phyloP scores from a whole-genome alignment of 148 eudicot genomes.

The Nepenthes gracilis region DNA sequence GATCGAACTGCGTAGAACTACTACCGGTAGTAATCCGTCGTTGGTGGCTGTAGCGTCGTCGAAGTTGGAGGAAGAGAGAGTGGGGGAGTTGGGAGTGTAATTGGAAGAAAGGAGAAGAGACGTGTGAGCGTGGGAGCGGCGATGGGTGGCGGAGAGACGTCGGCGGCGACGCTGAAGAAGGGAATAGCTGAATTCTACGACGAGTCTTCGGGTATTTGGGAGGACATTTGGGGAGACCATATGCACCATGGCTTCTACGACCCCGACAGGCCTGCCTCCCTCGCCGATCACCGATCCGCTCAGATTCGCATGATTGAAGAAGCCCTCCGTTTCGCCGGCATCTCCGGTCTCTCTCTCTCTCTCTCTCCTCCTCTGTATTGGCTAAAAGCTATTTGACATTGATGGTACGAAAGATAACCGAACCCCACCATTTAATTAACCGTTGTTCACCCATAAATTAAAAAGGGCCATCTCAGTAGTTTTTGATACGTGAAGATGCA shows the following conservation, averaged over 20 bases:
- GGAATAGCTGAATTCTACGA: constrained; percentile 91
- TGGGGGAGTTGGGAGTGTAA: no score
- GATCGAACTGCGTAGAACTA: no score
- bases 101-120: no score
- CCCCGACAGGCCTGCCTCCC: constrained; percentile 18
- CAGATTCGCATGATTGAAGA: constrained; percentile 96
- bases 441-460: no score
- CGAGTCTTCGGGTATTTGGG: constrained; percentile 84
- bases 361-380: not conserved
- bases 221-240: constrained; percentile 93
- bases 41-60: no score
- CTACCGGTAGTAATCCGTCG: no score
- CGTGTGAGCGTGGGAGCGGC: no score
- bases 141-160: not conserved
- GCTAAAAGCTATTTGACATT: not conserved
- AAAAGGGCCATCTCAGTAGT: no score
- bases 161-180: constrained; percentile 29
- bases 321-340: constrained; percentile 57
- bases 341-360: constrained; percentile 41
- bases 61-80: no score
- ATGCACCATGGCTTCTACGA: constrained; percentile 94
- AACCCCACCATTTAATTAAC: no score
- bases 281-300: constrained; percentile 70
- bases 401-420: not conserved
- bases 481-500: no score